Evolutionary conservation across 257 asterid species (phyloP).

Genomic region (Primulina huaijiensis): DNA sequence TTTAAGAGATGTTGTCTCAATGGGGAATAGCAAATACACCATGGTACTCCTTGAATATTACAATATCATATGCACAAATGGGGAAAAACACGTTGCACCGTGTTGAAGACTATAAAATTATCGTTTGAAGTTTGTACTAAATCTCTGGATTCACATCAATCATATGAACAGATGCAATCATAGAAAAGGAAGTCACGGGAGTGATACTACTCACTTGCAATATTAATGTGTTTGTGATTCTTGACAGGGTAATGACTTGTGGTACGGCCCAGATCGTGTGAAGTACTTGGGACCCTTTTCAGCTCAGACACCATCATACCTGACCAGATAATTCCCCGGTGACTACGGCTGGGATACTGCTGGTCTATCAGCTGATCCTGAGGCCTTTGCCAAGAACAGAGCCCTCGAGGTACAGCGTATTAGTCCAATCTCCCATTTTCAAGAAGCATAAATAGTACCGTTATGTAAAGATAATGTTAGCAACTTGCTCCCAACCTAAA

Average conservation of each 20-base stretch:
- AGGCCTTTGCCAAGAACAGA: constrained; percentile 39
- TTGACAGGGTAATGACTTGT: background rate
- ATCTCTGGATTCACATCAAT: background rate
- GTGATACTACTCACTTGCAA: background rate
- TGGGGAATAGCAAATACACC: constrained; percentile 40
- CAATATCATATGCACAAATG: too few relatives aligned
- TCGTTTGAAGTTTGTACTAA: background rate
- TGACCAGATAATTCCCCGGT: constrained; percentile 37
- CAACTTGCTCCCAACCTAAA: background rate
- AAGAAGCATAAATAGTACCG: background rate
- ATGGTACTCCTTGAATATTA: constrained; percentile 28
- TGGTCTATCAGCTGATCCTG: constrained; percentile 39
- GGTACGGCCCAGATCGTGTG: constrained; percentile 35
- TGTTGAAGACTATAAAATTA: too few relatives aligned
- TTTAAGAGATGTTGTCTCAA: constrained; percentile 39
- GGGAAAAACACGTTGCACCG: background rate
- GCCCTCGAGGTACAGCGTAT: constrained; percentile 27
- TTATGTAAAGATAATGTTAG: background rate
- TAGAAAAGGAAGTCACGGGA: background rate
- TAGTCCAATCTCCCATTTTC: background rate
- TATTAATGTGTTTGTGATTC: background rate
- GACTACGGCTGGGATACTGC: constrained; percentile 46
- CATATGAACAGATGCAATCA: background rate
- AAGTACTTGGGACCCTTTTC: constrained; percentile 38
- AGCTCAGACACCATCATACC: constrained; percentile 32